Evolutionary conservation across 495 filamentous ascomycete genomes (phyloP), one percentile per base, ranked within the genome.

Genomic region (Penicillium dipodomyicola): DNA sequence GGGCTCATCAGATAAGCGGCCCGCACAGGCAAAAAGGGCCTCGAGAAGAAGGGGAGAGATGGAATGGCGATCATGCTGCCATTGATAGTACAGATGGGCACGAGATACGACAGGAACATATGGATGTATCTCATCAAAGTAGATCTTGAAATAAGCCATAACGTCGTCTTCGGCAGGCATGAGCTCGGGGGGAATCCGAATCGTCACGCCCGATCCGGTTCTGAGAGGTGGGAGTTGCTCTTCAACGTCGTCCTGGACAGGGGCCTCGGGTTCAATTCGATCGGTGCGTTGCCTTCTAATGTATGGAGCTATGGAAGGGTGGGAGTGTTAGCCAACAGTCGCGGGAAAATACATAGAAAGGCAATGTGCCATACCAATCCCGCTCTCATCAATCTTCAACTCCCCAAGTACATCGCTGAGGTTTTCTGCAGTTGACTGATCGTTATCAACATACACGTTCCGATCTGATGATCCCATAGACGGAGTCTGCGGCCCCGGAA

Each of bases 101-200:
- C 91, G 87, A 69, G 96, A 93, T 53, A 97, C 73, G 1, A 99
- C 90, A 0, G 94, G 94, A n/a, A 96, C 86, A 65, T 97, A 99
- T 8, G 95, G 93, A 61, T 99, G 94, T 33, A 97, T 90, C 61
- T 96, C 84, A 50, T 80, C 77, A 64, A 99, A 99, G 64, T 91
- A 99, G 41, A 96, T 88, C 39, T 94, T 86, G 71, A 99, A 96
- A 67, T 92, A 95, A 32, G 89, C 79, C 72, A 91, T 74, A 22
- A 88, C 87, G 51, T 88, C 90, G 46, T 89, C 86, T 30, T 96
- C 91, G 11, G 87, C 81, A 6, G 94, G 94, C 92, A 97, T 96
- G 61, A 97, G 81, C 60, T 94, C 92, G 11, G 90, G 89, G 5
- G 93, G 94, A 60, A 99, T 97, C 53, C 90, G 85, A 48, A 97